Conservation (phyloP, 495 filamentous ascomycete genomes). For the Pseudomonodictys pantanalensis region DNA sequence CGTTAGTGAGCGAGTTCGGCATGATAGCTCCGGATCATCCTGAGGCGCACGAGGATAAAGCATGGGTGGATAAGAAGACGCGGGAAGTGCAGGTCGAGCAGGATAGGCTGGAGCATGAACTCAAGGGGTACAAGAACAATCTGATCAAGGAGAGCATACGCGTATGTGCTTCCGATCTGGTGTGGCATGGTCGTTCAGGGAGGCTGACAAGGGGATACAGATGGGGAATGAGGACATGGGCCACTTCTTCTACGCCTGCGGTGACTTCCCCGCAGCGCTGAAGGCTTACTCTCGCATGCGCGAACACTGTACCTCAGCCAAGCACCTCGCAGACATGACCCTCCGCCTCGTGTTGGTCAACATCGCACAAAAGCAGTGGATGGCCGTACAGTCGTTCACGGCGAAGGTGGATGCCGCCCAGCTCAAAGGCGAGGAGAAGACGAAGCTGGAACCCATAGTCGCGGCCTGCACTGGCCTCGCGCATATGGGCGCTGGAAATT, state of each 20-base stretch:
- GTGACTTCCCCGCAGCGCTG: slow-evolving; percentile 58
- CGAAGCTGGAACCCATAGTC: slow-evolving; percentile 44
- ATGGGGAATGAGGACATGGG: slow-evolving; percentile 77
- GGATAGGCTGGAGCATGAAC: slow-evolving; percentile 71
- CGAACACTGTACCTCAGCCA: slow-evolving; percentile 67
- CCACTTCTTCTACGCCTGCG: slow-evolving; percentile 62
- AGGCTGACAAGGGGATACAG: slow-evolving; percentile 42
- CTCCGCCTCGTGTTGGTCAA: slow-evolving; percentile 65
- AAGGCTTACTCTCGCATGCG: slow-evolving; percentile 73
- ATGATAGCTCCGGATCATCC: slow-evolving; percentile 64
- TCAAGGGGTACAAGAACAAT: slow-evolving; percentile 96
- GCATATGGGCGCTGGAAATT: slow-evolving; percentile 62
- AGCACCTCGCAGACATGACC: slow-evolving; percentile 68
- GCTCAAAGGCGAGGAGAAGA: slow-evolving; percentile 54
- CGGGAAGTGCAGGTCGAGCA: slow-evolving; percentile 64
- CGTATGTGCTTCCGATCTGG: slow-evolving; percentile 49
- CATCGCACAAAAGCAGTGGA: slow-evolving; percentile 67
- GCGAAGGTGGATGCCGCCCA: slow-evolving; percentile 59
- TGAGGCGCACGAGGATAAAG: slow-evolving; percentile 62
- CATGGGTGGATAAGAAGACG: slow-evolving; percentile 65
- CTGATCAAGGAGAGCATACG: slow-evolving; percentile 96
- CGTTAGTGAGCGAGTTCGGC: slow-evolving; percentile 62
- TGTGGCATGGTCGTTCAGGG: background rate
- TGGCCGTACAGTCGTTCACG: slow-evolving; percentile 63
- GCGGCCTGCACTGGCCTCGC: slow-evolving; percentile 67